These are phyloP conservation scores for Sporothrix protearum DNA, from an alignment of 2,329 filamentous ascomycete genomes.

Conservation along the genomic window DNA sequence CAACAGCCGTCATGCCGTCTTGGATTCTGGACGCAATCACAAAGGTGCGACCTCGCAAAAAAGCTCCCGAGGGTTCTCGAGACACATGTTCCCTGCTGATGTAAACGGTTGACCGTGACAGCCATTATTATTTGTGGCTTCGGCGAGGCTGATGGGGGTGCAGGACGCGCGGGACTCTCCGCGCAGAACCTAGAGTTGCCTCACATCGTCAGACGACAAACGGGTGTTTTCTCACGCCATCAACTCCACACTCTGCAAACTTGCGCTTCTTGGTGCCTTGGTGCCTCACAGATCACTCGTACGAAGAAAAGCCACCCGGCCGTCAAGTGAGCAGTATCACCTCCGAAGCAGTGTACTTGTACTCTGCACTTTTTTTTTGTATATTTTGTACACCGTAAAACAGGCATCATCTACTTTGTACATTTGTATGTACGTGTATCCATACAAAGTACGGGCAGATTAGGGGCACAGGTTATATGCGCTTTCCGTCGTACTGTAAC, in stretches of 20 bases:
- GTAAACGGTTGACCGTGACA: neutral
- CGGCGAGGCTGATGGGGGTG: neutral
- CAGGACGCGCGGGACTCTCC: too few relatives aligned
- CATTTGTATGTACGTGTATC: too few relatives aligned
- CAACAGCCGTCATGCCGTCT: neutral
- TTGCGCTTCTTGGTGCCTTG: neutral
- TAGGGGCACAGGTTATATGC: neutral
- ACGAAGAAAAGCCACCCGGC: neutral
- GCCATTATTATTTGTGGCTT: neutral
- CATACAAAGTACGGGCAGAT: too few relatives aligned
- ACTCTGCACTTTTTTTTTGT: too few relatives aligned
- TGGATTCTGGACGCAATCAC: neutral
- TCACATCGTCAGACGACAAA: neutral
- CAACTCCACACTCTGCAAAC: neutral
- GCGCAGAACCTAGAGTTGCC: neutral
- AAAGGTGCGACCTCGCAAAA: neutral
- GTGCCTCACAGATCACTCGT: neutral
- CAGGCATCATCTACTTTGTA: too few relatives aligned
- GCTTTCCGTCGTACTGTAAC: neutral
- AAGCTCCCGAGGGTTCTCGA: neutral
- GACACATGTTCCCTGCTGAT: conserved; percentile 3
- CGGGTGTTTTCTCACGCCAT: neutral
- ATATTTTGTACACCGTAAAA: neutral
- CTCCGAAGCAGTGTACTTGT: too few relatives aligned
- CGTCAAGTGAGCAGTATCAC: neutral